These are phyloP conservation scores for Pyrenula massariospora DNA, from an alignment of 495 filamentous ascomycete species.

Conservation along the genomic window DNA sequence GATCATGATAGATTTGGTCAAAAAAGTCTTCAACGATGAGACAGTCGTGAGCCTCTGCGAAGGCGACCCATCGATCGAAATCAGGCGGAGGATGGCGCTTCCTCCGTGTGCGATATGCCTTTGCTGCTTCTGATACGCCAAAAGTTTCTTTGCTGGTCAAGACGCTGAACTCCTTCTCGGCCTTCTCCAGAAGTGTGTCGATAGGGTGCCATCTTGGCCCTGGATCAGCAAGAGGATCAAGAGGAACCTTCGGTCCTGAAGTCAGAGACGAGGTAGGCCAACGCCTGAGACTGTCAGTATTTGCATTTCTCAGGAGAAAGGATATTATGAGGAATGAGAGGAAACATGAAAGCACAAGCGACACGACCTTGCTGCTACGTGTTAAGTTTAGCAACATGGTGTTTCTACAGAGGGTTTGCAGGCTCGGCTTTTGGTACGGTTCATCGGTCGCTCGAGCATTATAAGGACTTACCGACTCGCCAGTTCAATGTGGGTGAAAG, in stretches of 20 bases:
- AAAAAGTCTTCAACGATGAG: slow-evolving; percentile 49
- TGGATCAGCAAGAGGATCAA: background rate
- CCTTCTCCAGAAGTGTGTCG: slow-evolving; percentile 36
- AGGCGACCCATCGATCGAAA: slow-evolving; percentile 58
- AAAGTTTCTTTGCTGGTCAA: slow-evolving; percentile 33
- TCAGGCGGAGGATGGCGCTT: slow-evolving; percentile 45
- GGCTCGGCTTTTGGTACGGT: no score
- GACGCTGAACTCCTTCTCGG: slow-evolving; percentile 29
- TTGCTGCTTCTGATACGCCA: slow-evolving; percentile 38
- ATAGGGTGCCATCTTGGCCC: slow-evolving; percentile 29
- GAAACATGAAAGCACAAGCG: background rate
- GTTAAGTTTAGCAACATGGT: background rate
- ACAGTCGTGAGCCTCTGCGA: slow-evolving; percentile 40
- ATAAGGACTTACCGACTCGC: no score
- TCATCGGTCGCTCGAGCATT: no score
- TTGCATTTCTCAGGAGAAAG: background rate
- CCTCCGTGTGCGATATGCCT: slow-evolving; percentile 47
- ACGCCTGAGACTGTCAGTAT: background rate
- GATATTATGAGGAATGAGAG: background rate
- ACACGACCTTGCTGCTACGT: background rate
- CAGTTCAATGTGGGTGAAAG: no score
- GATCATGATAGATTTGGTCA: slow-evolving; percentile 42
- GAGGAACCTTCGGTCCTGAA: background rate
- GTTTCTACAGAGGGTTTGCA: no score
- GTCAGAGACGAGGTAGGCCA: background rate